Base-by-base conservation (phyloP, 192 early-diverging fungal species). In the Kickxella alabastrina region DNA sequence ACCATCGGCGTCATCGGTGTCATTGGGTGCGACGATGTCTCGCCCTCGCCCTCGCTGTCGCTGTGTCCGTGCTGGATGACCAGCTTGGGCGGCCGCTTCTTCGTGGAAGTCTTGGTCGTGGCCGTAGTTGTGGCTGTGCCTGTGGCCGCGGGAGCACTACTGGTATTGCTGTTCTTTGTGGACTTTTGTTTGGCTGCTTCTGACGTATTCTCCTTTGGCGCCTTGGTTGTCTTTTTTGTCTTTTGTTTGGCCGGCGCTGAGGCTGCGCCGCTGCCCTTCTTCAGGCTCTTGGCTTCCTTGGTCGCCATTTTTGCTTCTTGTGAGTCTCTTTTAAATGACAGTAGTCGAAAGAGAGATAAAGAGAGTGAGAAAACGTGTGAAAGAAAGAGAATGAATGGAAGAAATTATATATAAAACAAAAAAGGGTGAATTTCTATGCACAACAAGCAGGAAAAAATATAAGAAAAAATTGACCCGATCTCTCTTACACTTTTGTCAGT, bases 1-100 rank as follows among this genome's bases (percentile, higher is more conserved):
- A 57, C 57, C 12, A 59, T 52, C 28, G 64, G 64, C 40, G 64
- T 67, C 51, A 28, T 42, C 38, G 55, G 50, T 10, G 47, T 49
- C 47, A 49, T 49, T n/a, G 47, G 47, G 44, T 46, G 31, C 4
- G 47, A 17, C 19, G 47, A n/a, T n/a, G n/a, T n/a, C n/a, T n/a
- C 32, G 13, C 7, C 36, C 31, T 22, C 19, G 26, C 14, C 28
- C 2, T 48, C 50, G 46, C 45, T 52, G 25, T 51, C 49, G 21
- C 15, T 34, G 7, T 40, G 35, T 4, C 18, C 48, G 10, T 25
- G 18, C 25, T 42, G 38, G 10, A 66, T 50, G 4, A 52, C 43
- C 23, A 66, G 57, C 23, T 54, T 31, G 1, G 46, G 39, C 9
- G 64, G 64, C 32, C 55, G 50, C 43, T 10, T 45, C n/a, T 52